These are phyloP conservation scores for Botryotinia convoluta DNA, from an alignment of 2,329 filamentous ascomycete genomes.

Conservation along the genomic window DNA sequence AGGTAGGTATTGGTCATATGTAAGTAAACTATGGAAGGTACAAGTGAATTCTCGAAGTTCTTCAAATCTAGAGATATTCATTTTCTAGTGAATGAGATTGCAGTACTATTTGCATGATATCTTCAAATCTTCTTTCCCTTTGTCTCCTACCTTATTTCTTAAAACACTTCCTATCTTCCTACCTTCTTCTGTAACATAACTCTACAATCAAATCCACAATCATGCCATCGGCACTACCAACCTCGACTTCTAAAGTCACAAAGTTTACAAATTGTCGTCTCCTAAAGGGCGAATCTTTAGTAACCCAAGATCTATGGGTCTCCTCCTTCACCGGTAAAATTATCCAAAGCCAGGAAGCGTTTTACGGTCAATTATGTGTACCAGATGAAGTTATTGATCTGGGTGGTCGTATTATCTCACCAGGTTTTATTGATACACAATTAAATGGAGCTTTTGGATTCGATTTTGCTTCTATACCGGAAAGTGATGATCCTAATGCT, in stretches of 20 bases:
- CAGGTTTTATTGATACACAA: constrained; percentile 87
- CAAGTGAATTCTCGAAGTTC: background rate
- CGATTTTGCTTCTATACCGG: constrained; percentile 79
- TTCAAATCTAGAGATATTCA: background rate
- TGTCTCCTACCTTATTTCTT: background rate
- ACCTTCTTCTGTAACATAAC: background rate
- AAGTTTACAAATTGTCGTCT: constrained; percentile 89
- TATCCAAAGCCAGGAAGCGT: constrained; percentile 64
- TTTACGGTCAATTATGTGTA: constrained; percentile 65
- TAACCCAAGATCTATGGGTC: constrained; percentile 84
- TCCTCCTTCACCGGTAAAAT: constrained; percentile 80
- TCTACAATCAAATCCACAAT: constrained; percentile 35
- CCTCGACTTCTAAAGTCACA: constrained; percentile 58
- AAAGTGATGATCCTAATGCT: constrained; percentile 60
- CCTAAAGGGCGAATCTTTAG: constrained; percentile 62
- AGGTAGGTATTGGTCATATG: background rate
- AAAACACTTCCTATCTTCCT: background rate
- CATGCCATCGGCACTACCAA: constrained; percentile 39
- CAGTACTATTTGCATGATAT: background rate
- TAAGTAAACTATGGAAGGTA: background rate
- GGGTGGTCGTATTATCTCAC: constrained; percentile 76
- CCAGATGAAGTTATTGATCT: constrained; percentile 78
- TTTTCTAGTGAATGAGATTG: constrained; percentile 13
- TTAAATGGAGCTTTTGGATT: constrained; percentile 92
- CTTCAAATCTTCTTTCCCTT: background rate